These are phyloP conservation scores for Ogataea hybrid DNA, from an alignment of 1,139 yeast species.

Conservation along the genomic window DNA sequence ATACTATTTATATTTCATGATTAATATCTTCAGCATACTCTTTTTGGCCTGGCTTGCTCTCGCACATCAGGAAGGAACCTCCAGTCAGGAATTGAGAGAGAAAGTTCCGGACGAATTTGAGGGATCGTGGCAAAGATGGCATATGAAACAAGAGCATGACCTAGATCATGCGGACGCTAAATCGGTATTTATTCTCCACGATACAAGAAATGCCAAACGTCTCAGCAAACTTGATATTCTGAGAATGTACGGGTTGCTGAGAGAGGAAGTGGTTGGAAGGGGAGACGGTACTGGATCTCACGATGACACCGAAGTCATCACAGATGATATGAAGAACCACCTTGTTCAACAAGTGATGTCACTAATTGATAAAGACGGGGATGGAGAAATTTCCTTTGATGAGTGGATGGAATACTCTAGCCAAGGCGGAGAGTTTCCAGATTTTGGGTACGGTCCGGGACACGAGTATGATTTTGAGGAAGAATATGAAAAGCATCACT, in stretches of 20 bases:
- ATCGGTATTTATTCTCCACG: constrained; percentile 82
- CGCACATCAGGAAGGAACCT: constrained; percentile 15
- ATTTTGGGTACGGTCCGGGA: constrained; percentile 94
- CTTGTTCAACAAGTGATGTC: constrained; percentile 56
- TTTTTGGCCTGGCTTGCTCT: neutral
- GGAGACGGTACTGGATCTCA: constrained; percentile 90
- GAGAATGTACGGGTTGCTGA: constrained; percentile 73
- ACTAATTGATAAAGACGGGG: constrained; percentile 62
- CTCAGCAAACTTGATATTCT: constrained; percentile 68
- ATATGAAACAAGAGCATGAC: constrained; percentile 87
- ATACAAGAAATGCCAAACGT: constrained; percentile 50
- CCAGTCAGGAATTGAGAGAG: constrained; percentile 23
- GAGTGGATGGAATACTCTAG: constrained; percentile 70
- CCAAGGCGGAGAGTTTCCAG: constrained; percentile 77
- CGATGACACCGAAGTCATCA: constrained; percentile 56
- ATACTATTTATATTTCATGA: neutral
- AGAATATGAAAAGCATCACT: constrained; percentile 93
- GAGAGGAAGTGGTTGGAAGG: constrained; percentile 75
- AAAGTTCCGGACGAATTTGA: constrained; percentile 26
- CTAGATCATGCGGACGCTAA: constrained; percentile 70
- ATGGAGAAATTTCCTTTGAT: constrained; percentile 59
- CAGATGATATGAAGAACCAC: constrained; percentile 50
- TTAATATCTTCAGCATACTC: neutral
- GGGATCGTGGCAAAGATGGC: constrained; percentile 73
- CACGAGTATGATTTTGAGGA: constrained; percentile 94